Base-by-base conservation (phyloP, 805 yeast genomes). In the Saccharomycopsis oosterbeekiorum region DNA sequence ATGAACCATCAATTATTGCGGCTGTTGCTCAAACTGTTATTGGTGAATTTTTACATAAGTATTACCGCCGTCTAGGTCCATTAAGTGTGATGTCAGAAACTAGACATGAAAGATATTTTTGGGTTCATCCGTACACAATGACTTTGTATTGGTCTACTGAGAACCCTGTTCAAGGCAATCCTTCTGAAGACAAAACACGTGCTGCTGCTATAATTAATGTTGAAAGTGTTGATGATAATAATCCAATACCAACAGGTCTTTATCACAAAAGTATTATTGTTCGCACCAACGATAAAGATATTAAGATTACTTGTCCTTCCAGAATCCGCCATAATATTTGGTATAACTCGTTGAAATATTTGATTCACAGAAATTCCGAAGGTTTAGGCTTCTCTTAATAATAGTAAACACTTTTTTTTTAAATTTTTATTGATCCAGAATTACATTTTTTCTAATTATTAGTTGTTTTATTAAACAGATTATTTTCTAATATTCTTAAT, bases 81-180 rank as follows among this genome's bases (percentile, higher is more conserved):
- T 76, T 89, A 57, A 85, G 89, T 43, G 73, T 78, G 8, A 79
- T 89, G 21, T 81, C 93, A 0, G 94, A 90, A 58, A 81, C 82
- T 51, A 81, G 97, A 63, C 99, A 93, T 70, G 94, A 88, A 69
- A 80, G 97, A 66, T 93, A 83, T 75, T 93, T 93, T 79, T 94
- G 98, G 98, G 83, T 94, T 55, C 96, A 93, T 73, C 98, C 99
- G 2, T 92, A 92, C 72, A 86, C 94, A 9, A 75, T 90, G 76
- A 89, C 97, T 0, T 76, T 93, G 56, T 91, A 89, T 72, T 93
- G 99, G 99, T 85, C 93, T 2, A 79, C 81, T 4, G 78, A 84
- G 12, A 89, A 88, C 68, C 97, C 97, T 0, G 86, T 86, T 0
- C 70, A 87, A 56, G 80, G 83, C 2, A 85, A 87, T 66, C 88